phyloP scores from a whole-genome alignment of 2,329 filamentous ascomycete species.

The Pseudogymnoascus sp. region DNA sequence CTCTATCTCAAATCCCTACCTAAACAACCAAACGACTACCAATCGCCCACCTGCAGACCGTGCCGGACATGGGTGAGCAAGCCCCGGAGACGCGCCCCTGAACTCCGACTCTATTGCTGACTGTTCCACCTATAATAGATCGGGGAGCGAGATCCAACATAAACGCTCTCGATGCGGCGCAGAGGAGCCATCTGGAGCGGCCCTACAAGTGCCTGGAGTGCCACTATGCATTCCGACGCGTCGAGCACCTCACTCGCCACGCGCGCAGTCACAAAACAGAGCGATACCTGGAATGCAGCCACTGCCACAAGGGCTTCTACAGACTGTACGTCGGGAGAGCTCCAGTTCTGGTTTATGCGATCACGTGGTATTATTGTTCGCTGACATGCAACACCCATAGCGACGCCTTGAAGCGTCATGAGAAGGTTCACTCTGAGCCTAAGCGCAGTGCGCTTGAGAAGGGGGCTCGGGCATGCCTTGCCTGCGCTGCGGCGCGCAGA shows the following conservation, averaged over 20 bases:
- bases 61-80: not conserved
- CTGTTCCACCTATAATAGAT: not conserved
- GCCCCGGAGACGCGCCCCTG: not conserved
- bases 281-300: constrained; percentile 18
- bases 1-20: not conserved
- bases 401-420: constrained; percentile 23
- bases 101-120: not conserved
- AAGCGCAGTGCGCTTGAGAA: constrained; percentile 18
- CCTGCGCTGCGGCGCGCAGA: constrained; percentile 19
- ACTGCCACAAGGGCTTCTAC: constrained; percentile 22
- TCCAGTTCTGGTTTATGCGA: not conserved
- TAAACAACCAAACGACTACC: not conserved
- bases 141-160: not conserved
- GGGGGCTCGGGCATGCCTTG: constrained; percentile 19
- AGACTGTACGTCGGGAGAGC: constrained; percentile 16
- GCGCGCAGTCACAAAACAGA: constrained; percentile 19
- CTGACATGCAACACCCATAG: constrained; percentile 9
- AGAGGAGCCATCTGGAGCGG: not conserved
- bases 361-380: not conserved
- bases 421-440: constrained; percentile 20
- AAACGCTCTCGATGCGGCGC: not conserved
- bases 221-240: constrained; percentile 18
- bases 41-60: not conserved
- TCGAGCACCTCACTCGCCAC: constrained; percentile 23
- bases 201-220: constrained; percentile 18